Evolutionary conservation across 208 protist genomes (phyloP).

Genomic region (Trypanosoma avium): DNA sequence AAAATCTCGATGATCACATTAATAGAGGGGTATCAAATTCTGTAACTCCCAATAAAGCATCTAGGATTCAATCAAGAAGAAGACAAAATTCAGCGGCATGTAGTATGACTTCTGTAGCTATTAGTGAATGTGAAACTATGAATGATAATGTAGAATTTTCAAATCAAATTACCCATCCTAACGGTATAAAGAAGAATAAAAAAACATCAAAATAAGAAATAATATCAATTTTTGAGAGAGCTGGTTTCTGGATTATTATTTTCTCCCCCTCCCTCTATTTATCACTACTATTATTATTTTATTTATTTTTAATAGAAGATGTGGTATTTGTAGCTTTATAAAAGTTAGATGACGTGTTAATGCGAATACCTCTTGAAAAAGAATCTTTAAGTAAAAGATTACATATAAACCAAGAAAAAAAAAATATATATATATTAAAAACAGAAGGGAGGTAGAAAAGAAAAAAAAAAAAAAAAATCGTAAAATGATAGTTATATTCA

Average conservation of each 20-base stretch:
- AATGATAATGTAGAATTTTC: background rate
- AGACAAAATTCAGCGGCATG: background rate
- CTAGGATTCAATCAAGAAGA: background rate
- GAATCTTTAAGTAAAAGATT: too few relatives aligned
- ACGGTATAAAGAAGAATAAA: background rate
- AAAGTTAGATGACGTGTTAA: too few relatives aligned
- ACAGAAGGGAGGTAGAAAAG: background rate
- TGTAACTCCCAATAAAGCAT: background rate
- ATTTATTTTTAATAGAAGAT: too few relatives aligned
- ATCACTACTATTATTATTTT: too few relatives aligned
- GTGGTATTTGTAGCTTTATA: too few relatives aligned
- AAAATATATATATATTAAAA: background rate
- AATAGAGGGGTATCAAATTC: background rate
- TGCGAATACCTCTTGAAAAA: too few relatives aligned
- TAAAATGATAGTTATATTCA: background rate
- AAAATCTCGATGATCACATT: background rate
- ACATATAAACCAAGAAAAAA: background rate
- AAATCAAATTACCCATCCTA: background rate
- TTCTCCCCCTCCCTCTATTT: too few relatives aligned
- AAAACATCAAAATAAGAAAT: too few relatives aligned
- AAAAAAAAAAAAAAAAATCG: conserved; percentile 6
- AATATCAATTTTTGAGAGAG: too few relatives aligned
- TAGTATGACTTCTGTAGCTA: background rate
- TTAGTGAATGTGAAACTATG: background rate
- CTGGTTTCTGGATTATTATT: too few relatives aligned